phyloP scores from a whole-genome alignment of 306 rosid genomes.

The Prunus mongolica region DNA sequence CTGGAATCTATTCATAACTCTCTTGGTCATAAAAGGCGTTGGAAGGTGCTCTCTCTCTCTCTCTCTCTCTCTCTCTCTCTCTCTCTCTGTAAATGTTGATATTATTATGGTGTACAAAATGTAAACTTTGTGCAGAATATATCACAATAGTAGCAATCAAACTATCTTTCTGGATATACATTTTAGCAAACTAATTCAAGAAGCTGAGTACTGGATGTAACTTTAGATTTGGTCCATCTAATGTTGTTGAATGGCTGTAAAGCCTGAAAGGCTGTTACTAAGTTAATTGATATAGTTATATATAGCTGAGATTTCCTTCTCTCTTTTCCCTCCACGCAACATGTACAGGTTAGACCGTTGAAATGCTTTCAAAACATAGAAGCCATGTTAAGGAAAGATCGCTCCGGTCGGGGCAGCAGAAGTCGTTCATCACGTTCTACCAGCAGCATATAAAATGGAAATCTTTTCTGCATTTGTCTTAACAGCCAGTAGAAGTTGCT shows the following conservation, averaged over 20 bases:
- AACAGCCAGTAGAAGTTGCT: constrained; percentile 3
- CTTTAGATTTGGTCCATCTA: not conserved
- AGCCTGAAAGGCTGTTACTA: not conserved
- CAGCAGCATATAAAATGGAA: constrained; percentile 24
- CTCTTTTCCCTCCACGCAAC: constrained; percentile 15
- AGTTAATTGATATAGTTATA: not conserved
- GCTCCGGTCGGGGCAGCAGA: constrained; percentile 38
- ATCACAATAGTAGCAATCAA: not conserved
- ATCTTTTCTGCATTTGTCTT: constrained; percentile 11
- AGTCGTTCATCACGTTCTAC: constrained; percentile 57
- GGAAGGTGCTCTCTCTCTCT: constrained; percentile 68
- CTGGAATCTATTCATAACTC: constrained; percentile 64
- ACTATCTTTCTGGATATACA: not conserved
- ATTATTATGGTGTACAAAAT: not conserved
- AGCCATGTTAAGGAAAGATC: constrained; percentile 64
- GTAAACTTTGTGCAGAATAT: not conserved
- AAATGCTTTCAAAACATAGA: constrained; percentile 76
- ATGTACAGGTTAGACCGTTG: constrained; percentile 75
- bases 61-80: constrained; percentile 1
- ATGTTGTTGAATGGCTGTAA: not conserved
- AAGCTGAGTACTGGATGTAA: not conserved
- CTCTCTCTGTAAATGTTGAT: not conserved
- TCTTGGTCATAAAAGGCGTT: constrained; percentile 58
- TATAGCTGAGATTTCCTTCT: constrained; percentile 4
- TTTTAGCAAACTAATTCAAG: not conserved